Base-by-base conservation (phyloP, 257 asterid genomes). In the Thymus mandschuricus region DNA sequence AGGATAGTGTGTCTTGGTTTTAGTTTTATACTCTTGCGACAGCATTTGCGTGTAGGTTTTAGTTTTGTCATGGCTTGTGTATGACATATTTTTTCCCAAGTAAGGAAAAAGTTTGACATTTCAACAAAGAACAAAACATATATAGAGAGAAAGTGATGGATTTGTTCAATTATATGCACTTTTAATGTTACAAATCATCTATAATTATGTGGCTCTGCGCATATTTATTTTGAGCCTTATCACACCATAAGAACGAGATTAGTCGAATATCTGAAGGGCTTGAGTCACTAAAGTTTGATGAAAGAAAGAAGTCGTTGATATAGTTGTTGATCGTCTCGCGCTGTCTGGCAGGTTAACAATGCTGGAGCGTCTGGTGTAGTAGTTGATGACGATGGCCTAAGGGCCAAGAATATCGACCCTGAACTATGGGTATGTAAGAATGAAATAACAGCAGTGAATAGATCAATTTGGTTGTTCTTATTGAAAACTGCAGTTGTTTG, bases 361-460 rank as follows among this genome's bases (percentile, higher is more conserved):
- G 96, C 96, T 59, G 98, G 96, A 74, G 89, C 85, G 81, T 72
- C 87, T 43, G 98, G 96, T 57, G 91, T 86, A 30, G 81, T 75
- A 6, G 96, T 89, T 66, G 96, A 89, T 72, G 92, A 46, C 75
- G 89, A 82, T 59, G 84, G 81, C 40, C 72, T 89, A 15, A 83
- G 86, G 83, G 87, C 87, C 46, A 60, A 76, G 58, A 88, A 86
- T 12, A 71, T 92, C 15, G 96, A 86, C 63, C 86, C 89, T 59
- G 81, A 74, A 64, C 1, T 30, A 44, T 86, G 96, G 97, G 96
- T 87, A 21, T 21, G 21, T 21, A 81, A 78, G 83, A 54, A 55
- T 12, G 7, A 44, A 1, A 49, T 15, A 50, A 7, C 31, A 51
- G 10, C 21, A 9, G 62, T 15, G 11, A 31, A 38, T 35, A 4